phyloP scores from a whole-genome alignment of 768 basidiomycete genomes.

The Lentinus brumalis region DNA sequence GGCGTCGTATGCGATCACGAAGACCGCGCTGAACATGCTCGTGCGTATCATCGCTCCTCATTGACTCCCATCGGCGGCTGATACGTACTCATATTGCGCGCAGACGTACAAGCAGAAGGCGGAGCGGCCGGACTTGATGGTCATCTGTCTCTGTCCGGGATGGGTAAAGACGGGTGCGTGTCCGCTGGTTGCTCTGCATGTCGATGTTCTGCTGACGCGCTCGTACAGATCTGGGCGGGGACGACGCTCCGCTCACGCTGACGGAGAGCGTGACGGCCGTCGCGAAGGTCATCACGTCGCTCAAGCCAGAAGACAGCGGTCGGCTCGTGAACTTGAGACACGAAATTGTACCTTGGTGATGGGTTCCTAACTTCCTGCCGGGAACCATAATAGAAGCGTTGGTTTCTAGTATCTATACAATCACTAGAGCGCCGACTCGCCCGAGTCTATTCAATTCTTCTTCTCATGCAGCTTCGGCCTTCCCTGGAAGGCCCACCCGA shows the following conservation, averaged over 20 bases:
- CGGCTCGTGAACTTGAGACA: constrained; percentile 1
- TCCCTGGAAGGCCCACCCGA: constrained; percentile 49
- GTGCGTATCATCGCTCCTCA: constrained; percentile 18
- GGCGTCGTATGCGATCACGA: constrained; percentile 38
- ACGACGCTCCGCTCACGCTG: constrained; percentile 16
- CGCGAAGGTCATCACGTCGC: constrained; percentile 6
- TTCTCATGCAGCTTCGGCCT: neutral
- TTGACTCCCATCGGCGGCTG: too few relatives aligned
- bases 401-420: too few relatives aligned
- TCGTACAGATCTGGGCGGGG: constrained; percentile 11
- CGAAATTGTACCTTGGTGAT: constrained; percentile 3
- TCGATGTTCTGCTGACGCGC: neutral
- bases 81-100: too few relatives aligned
- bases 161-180: constrained; percentile 15
- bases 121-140: constrained; percentile 12
- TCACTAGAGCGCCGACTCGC: too few relatives aligned
- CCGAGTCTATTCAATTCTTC: too few relatives aligned
- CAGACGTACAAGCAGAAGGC: constrained; percentile 18
- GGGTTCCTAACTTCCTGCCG: too few relatives aligned
- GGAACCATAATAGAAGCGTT: too few relatives aligned
- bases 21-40: constrained; percentile 43
- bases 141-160: constrained; percentile 13
- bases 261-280: constrained; percentile 13
- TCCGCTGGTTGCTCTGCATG: constrained; percentile 6
- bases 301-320: constrained; percentile 1